Conservation (phyloP, 441 rosid species). For the Pelargonium cotyledonis region DNA sequence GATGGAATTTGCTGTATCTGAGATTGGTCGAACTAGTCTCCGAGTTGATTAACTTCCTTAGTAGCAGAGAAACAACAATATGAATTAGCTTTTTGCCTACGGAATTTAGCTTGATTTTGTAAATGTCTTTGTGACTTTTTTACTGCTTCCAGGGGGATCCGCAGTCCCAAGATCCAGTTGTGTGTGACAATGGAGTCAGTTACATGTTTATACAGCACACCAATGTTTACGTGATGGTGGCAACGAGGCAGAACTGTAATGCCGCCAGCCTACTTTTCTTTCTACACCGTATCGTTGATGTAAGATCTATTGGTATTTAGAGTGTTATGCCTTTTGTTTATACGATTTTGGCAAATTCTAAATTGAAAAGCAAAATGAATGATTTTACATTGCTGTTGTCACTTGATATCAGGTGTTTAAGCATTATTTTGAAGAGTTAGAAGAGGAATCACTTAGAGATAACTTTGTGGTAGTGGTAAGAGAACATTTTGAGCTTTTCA, state of each 20-base stretch:
- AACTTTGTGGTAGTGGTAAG: conserved; percentile 98
- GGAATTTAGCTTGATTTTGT: background rate
- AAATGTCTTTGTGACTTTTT: background rate
- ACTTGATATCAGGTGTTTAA: conserved; percentile 64
- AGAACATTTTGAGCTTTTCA: conserved; percentile 10
- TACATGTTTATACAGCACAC: conserved; percentile 91
- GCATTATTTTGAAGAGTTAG: conserved; percentile 94
- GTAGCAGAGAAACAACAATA: background rate
- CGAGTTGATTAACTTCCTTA: too few species aligned
- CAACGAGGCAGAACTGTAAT: conserved; percentile 91
- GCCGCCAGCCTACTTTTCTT: conserved; percentile 86
- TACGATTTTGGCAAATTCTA: background rate
- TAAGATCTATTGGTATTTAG: conserved; percentile 32
- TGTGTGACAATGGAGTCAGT: conserved; percentile 85
- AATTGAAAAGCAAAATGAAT: background rate
- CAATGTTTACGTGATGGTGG: conserved; percentile 83
- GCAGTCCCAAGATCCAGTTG: conserved; percentile 91
- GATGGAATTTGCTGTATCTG: background rate
- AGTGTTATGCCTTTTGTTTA: conserved; percentile 3
- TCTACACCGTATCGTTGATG: conserved; percentile 88
- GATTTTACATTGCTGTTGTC: background rate
- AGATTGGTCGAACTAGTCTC: background rate
- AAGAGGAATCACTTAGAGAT: conserved; percentile 95
- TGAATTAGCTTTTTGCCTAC: background rate
- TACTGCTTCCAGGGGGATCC: conserved; percentile 66